Conservation (phyloP, 192 early-diverging fungal genomes). For the Coemansia sp. region DNA sequence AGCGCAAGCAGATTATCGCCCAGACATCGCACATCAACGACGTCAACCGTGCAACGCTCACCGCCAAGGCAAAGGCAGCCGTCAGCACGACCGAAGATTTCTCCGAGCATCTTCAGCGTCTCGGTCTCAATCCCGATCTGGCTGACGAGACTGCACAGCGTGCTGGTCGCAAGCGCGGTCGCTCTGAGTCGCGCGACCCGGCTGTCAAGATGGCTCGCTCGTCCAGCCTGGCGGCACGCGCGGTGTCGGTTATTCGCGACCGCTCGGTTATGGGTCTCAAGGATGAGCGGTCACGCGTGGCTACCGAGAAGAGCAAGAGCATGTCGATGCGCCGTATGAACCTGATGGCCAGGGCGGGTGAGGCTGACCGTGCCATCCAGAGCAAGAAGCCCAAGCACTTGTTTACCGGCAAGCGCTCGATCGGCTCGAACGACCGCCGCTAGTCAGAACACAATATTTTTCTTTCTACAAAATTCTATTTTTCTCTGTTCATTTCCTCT, state of each 20-base stretch:
- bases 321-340: conserved; percentile 72
- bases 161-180: conserved; percentile 73
- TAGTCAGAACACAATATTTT: conserved; percentile 38
- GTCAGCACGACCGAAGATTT: conserved; percentile 56
- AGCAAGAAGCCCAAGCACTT: conserved; percentile 98
- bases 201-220: conserved; percentile 65
- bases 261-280: conserved; percentile 76
- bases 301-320: conserved; percentile 76
- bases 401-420: conserved; percentile 87
- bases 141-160: conserved; percentile 55
- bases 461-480: conserved; percentile 7
- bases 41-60: conserved; percentile 74
- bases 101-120: conserved; percentile 63
- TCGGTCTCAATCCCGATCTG: conserved; percentile 71
- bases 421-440: conserved; percentile 78
- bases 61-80: conserved; percentile 38
- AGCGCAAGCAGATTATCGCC: conserved; percentile 81
- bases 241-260: conserved; percentile 57
- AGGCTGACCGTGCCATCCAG: conserved; percentile 89
- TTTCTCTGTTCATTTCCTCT: conserved; percentile 9
- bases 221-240: conserved; percentile 60
- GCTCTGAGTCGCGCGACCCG: conserved; percentile 62
- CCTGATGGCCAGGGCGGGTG: conserved; percentile 77
- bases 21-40: conserved; percentile 76
- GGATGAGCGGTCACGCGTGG: conserved; percentile 44